These are phyloP conservation scores for Westerdykella aurantiaca DNA, from an alignment of 2,329 filamentous ascomycete genomes.

Conservation along the genomic window DNA sequence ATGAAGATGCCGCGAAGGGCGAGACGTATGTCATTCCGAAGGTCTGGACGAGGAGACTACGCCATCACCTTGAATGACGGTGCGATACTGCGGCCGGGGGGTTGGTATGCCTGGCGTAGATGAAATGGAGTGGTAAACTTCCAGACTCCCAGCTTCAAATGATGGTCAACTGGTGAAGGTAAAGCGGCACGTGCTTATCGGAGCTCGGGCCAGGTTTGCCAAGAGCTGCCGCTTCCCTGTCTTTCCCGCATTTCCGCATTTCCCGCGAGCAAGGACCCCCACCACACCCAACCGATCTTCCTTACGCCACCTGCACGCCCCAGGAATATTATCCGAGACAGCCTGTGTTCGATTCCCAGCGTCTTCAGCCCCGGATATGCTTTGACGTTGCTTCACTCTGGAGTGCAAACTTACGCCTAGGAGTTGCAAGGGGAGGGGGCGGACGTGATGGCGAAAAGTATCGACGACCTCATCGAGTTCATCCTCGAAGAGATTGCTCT, in stretches of 20 bases:
- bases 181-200: not conserved
- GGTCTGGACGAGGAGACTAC: constrained; percentile 4
- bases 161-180: not conserved
- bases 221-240: no score
- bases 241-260: no score
- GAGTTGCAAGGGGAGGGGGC: constrained; percentile 16
- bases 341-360: constrained; percentile 20
- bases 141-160: not conserved
- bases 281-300: not conserved
- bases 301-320: not conserved
- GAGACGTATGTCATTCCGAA: constrained; percentile 42
- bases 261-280: no score
- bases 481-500: constrained; percentile 56
- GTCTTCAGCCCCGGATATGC: constrained; percentile 10
- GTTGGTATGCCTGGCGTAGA: not conserved
- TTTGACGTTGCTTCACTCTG: constrained; percentile 4
- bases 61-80: not conserved
- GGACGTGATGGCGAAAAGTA: constrained; percentile 35
- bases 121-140: no score
- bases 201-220: no score
- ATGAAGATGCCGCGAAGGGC: constrained; percentile 71
- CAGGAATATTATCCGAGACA: constrained; percentile 3
- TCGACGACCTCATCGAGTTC: constrained; percentile 54
- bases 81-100: not conserved
- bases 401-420: constrained; percentile 5